These are phyloP conservation scores for Candida nanaspora DNA, from an alignment of 805 yeast species.

Conservation along the genomic window DNA sequence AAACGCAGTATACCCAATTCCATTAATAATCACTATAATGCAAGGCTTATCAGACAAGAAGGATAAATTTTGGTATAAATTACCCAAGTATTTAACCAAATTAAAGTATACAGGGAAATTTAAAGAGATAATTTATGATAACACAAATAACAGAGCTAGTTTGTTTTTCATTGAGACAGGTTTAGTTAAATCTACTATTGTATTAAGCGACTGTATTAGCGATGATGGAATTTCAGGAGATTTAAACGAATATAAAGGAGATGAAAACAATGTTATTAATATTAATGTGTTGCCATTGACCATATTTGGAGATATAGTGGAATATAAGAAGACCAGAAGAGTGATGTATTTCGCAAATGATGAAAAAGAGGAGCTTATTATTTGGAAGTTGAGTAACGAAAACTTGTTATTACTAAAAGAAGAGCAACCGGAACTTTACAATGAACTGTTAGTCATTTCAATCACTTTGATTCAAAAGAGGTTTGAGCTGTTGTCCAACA, in stretches of 20 bases:
- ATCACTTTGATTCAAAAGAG: constrained; percentile 61
- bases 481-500: constrained; percentile 69
- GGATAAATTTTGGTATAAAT: constrained; percentile 54
- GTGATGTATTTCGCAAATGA: constrained; percentile 33
- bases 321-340: constrained; percentile 12
- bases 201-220: constrained; percentile 29
- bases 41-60: constrained; percentile 46
- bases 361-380: constrained; percentile 50
- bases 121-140: constrained; percentile 39
- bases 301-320: constrained; percentile 55
- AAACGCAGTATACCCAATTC: constrained; percentile 40
- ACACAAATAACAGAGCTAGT: constrained; percentile 37
- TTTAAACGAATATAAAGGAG: constrained; percentile 22
- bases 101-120: constrained; percentile 6
- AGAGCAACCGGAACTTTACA: constrained; percentile 47
- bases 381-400: constrained; percentile 58
- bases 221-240: constrained; percentile 6
- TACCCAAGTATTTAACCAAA: constrained; percentile 50
- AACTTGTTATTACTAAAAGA: constrained; percentile 38
- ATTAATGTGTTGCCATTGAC: constrained; percentile 58
- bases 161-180: constrained; percentile 48
- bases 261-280: constrained; percentile 14
- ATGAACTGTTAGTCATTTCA: constrained; percentile 58
- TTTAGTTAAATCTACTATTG: constrained; percentile 41
- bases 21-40: constrained; percentile 57